Percentiles rank a stretch among this genome's conserved stretches.
phyloP scores from a whole-genome alignment of 495 filamentous ascomycete species.

The Cercophora sp. region DNA sequence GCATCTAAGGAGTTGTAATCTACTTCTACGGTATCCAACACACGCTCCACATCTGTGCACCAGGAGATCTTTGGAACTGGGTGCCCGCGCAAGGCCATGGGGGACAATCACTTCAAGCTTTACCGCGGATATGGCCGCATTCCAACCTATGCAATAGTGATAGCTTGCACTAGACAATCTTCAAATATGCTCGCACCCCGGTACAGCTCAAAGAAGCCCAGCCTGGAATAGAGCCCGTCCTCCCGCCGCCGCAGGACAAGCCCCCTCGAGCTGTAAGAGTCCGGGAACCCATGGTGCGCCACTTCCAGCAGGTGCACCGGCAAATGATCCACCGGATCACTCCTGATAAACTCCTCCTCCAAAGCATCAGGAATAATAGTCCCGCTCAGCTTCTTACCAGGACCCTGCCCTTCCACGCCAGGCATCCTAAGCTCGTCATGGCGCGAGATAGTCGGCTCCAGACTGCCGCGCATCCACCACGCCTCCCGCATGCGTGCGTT shows the following conservation, averaged over 20 bases:
- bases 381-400: background rate
- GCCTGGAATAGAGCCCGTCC: background rate
- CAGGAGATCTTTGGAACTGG: no score
- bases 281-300: background rate
- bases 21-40: no score
- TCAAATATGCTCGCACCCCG: background rate
- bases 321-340: background rate
- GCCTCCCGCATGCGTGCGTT: background rate
- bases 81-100: no score
- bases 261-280: background rate
- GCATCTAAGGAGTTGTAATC: no score
- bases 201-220: background rate
- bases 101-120: no score
- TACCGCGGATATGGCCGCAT: no score
- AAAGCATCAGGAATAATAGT: background rate
- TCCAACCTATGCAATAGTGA: background rate
- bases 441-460: background rate
- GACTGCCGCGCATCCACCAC: background rate
- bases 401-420: background rate
- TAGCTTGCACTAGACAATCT: background rate
- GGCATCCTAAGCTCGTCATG: background rate
- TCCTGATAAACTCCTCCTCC: background rate
- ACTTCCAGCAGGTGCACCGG: background rate
- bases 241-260: background rate
- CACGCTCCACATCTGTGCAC: no score